phyloP scores from a whole-genome alignment of 164 flowering plant genomes.

The Liquidambar formosana region DNA sequence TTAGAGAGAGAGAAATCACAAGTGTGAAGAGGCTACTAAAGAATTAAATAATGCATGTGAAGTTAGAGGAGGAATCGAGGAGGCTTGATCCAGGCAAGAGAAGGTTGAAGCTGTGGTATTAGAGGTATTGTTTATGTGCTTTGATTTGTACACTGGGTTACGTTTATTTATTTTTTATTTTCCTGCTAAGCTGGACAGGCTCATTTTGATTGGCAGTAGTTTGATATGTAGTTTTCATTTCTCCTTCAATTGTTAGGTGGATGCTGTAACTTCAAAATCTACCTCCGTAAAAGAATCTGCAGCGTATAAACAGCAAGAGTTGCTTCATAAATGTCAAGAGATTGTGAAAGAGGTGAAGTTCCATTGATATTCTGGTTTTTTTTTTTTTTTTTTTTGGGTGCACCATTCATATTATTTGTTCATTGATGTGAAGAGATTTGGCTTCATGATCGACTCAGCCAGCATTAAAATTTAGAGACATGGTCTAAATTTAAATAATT shows the following conservation, averaged over 20 bases:
- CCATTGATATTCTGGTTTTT: background rate
- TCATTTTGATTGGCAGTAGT: background rate
- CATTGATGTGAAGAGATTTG: background rate
- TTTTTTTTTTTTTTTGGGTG: too few species aligned
- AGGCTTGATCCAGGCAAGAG: constrained; percentile 49
- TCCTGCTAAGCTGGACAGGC: background rate
- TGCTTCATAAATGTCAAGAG: constrained; percentile 48
- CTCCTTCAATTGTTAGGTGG: constrained; percentile 44
- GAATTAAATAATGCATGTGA: constrained; percentile 52
- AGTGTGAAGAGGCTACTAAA: constrained; percentile 50
- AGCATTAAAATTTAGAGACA: background rate
- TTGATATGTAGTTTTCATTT: background rate
- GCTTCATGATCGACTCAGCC: background rate
- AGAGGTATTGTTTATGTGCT: constrained; percentile 47
- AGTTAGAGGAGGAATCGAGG: constrained; percentile 59
- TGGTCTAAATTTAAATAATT: background rate
- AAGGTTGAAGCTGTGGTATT: constrained; percentile 57
- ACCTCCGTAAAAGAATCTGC: constrained; percentile 50
- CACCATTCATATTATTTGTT: too few species aligned
- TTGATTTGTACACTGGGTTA: background rate
- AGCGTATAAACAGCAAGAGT: constrained; percentile 42
- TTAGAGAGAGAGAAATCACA: constrained; percentile 56
- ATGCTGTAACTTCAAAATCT: constrained; percentile 39
- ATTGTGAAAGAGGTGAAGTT: constrained; percentile 50
- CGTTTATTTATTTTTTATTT: background rate